Base-by-base conservation (phyloP, 768 basidiomycete species). In the Lactarius hatsudake region DNA sequence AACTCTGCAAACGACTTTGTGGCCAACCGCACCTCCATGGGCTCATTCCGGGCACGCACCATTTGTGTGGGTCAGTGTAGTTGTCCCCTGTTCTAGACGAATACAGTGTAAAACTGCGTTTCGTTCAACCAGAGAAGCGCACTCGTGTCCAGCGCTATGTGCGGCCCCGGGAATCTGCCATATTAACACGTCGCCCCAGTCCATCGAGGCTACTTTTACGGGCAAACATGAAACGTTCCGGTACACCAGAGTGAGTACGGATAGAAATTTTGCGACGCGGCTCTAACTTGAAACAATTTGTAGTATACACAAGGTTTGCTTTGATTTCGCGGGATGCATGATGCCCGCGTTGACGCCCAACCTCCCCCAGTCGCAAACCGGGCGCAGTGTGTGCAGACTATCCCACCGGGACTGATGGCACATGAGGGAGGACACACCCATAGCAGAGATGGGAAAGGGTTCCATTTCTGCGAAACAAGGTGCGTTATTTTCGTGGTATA, bases 171-270 rank as follows among this genome's bases (percentile, higher is more conserved):
- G 87, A 3, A 83, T 82, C 23, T 88, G 87, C 63, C 79, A 86
- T 56, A 87, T 88, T 17, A 81, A 87, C 61, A 85, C 82, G 0
- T 77, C 81, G 0, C 87, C 87, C 0, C 81, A 84, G 61, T 83
- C 86, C 0, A 81, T 88, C 40, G 83, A 87, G 70, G 84, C 86
- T 6, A 87, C 85, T 0, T 88, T 88, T 69, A 82, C 81, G 0
- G 87, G 87, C 0, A 77, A 74, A 65, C 83, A 87, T 59, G 84
- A 86, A 66, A 86, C 82, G 0, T 88, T 87, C 70, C 82, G 84
- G 71, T 88, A 85, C 60, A 88, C 87, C 0, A 88, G 87, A 79
- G 87, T 84, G 60, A 32, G 13, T 23, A 15, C 13, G 26, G 13
- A 53, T 53, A 53, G 5, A 26, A 26, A 5, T 51, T 51, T 72